Evolutionary conservation across 2,329 filamentous ascomycete species (phyloP), one percentile per base, ranked within the genome.

Genomic region (Epichloe typhina): DNA sequence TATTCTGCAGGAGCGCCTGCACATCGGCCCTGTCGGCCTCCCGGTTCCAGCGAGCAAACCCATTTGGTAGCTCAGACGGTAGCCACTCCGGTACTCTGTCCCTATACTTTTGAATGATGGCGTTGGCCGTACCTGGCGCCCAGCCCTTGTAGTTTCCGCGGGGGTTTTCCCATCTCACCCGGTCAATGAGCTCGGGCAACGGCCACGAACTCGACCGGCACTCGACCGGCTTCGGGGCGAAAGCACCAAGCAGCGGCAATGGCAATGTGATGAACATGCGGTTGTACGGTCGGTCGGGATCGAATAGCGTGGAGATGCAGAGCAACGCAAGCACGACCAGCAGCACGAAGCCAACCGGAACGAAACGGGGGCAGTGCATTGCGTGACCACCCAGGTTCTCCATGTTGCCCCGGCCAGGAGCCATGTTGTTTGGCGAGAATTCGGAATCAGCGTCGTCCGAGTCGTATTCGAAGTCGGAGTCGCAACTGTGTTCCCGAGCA

Each of bases 211-310:
- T 65, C 4, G 55, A 57, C 5, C 49, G 33, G 51, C 64, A 66
- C 26, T 58, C 56, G 41, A 61, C 57, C 37, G 58, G 50, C 19
- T 60, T 58, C 11, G 58, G 21, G 9, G 55, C 52, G 50, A 66
- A 59, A n/a, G 62, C 53, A 31, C 58, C 61, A 26, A 65, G 50
- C 45, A 66, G 55, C 1, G 63, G 57, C 1, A 64, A 52, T 1
- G 64, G 64, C 5, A 66, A 57, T 0, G 64, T 66, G 15, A 59
- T 57, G 4, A 64, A 61, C 54, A 66, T 58, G 39, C 62, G 59
- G 46, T 58, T 53, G 54, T 64, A 66, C 2, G 64, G 64, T 39
- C 60, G 57, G 12, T 58, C 51, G n/a, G 64, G 61, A 31, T 64
- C 57, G 13, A 63, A 35, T 13, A 61, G 38, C n/a, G 57, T 46